A percentile compares a stretch with the other conserved stretches of the same genome.
phyloP scores from a whole-genome alignment of 495 filamentous ascomycete species.

The Aspergillus heteromorphus region DNA sequence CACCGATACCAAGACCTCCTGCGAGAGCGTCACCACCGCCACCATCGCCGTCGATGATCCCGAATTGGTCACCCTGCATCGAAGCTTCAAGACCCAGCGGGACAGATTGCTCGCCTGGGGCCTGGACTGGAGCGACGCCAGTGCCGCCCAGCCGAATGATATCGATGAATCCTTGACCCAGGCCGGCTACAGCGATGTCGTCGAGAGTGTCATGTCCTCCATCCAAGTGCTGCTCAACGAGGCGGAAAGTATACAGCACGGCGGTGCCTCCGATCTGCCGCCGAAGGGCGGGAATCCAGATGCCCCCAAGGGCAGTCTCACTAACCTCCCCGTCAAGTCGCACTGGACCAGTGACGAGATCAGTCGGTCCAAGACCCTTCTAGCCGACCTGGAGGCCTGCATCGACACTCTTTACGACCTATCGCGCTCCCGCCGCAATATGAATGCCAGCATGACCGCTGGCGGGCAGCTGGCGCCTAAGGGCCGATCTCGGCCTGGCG shows the following conservation, averaged over 20 bases:
- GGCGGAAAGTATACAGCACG: conserved; percentile 70
- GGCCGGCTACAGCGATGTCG: conserved; percentile 80
- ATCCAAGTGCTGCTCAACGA: conserved; percentile 85
- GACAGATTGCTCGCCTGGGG: conserved; percentile 80
- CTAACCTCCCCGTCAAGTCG: conserved; percentile 29
- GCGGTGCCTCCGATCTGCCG: conserved; percentile 37
- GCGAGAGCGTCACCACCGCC: conserved; percentile 72
- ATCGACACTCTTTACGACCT: conserved; percentile 90
- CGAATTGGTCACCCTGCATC: conserved; percentile 50
- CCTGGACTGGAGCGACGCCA: conserved; percentile 79
- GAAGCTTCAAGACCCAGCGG: conserved; percentile 52
- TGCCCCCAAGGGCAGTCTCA: conserved; percentile 31
- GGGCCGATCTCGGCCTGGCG: conserved; percentile 18
- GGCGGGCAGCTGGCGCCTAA: conserved; percentile 25
- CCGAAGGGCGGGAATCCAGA: conserved; percentile 35
- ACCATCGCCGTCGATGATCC: conserved; percentile 52
- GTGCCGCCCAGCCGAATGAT: conserved; percentile 59
- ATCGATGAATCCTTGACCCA: conserved; percentile 82
- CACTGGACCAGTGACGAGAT: conserved; percentile 49
- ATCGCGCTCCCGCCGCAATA: conserved; percentile 61
- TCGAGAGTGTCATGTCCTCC: conserved; percentile 80
- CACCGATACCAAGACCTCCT: conserved; percentile 85
- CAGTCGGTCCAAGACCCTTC: conserved; percentile 51
- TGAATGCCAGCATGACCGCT: conserved; percentile 37
- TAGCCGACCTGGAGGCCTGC: conserved; percentile 72